Conservation (phyloP, 75 land plant genomes). For the Selaginella tamariscina region DNA sequence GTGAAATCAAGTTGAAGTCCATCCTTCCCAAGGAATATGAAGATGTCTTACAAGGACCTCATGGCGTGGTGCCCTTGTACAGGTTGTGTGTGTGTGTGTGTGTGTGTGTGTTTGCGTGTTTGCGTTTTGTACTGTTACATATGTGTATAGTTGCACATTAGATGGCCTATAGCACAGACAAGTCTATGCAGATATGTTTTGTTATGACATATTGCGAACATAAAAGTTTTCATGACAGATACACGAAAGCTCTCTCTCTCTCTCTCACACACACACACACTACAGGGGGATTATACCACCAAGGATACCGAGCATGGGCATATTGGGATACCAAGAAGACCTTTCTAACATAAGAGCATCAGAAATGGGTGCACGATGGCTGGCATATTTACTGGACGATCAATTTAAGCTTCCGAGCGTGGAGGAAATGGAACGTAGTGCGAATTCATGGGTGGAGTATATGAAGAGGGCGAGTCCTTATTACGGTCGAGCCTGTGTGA, state of each 20-base stretch:
- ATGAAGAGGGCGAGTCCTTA: constrained; percentile 26
- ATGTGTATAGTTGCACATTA: too few relatives aligned
- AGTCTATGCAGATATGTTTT: not conserved
- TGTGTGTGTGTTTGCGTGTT: not conserved
- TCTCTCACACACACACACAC: not conserved
- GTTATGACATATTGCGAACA: too few relatives aligned
- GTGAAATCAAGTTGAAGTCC: constrained; percentile 44
- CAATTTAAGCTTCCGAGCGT: constrained; percentile 41
- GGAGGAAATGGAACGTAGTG: constrained; percentile 36
- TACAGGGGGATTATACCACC: constrained; percentile 63
- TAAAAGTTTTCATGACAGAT: too few relatives aligned
- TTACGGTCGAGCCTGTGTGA: constrained; percentile 26
- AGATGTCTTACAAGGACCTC: constrained; percentile 20
- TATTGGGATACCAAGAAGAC: constrained; percentile 57
- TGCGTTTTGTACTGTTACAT: not conserved
- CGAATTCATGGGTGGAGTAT: constrained; percentile 23
- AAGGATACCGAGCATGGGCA: constrained; percentile 60
- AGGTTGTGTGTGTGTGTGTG: not conserved
- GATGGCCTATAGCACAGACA: too few relatives aligned
- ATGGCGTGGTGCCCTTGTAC: constrained; percentile 20
- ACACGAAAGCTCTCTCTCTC: too few relatives aligned
- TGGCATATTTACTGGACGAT: constrained; percentile 34
- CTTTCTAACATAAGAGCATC: constrained; percentile 55
- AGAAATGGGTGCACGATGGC: constrained; percentile 64
- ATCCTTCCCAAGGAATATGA: constrained; percentile 33